Percentiles rank a stretch among this genome's conserved stretches.
Evolutionary conservation across 2,329 filamentous ascomycete genomes (phyloP).

Genomic region (Tolypocladium inflatum): DNA sequence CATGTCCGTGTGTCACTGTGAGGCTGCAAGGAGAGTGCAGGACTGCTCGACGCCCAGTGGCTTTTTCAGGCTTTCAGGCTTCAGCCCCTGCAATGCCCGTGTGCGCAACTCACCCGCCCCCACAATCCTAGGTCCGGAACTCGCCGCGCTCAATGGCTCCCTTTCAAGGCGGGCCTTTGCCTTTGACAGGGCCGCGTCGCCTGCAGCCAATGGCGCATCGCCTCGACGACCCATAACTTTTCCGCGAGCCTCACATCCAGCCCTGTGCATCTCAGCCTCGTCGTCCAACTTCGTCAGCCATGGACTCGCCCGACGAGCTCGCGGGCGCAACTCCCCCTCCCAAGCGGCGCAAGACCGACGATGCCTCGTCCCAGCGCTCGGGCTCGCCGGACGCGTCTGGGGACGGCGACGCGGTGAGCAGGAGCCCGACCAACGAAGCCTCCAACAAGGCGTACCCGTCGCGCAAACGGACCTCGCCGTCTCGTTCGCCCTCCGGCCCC

Average conservation of each 20-base stretch:
- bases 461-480: not conserved
- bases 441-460: not conserved
- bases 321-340: constrained; percentile 14
- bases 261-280: not conserved
- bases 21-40: not conserved
- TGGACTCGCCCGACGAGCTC: constrained; percentile 18
- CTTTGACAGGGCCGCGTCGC: not conserved
- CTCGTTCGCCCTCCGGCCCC: constrained; percentile 3
- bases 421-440: not conserved
- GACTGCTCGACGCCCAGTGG: not conserved
- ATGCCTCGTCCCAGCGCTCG: constrained; percentile 17
- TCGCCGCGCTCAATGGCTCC: not conserved
- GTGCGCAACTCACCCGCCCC: not conserved
- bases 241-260: constrained; percentile 4
- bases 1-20: not conserved
- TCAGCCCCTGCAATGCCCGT: not conserved
- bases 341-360: constrained; percentile 24
- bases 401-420: not conserved
- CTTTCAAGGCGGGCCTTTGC: not conserved
- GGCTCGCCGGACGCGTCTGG: constrained; percentile 11
- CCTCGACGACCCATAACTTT: constrained; percentile 4
- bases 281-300: constrained; percentile 6
- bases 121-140: not conserved
- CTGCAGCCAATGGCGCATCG: not conserved
- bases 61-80: not conserved